Evolutionary conservation across 2,329 filamentous ascomycete genomes (phyloP).

Genomic region (Orbilia javanica): DNA sequence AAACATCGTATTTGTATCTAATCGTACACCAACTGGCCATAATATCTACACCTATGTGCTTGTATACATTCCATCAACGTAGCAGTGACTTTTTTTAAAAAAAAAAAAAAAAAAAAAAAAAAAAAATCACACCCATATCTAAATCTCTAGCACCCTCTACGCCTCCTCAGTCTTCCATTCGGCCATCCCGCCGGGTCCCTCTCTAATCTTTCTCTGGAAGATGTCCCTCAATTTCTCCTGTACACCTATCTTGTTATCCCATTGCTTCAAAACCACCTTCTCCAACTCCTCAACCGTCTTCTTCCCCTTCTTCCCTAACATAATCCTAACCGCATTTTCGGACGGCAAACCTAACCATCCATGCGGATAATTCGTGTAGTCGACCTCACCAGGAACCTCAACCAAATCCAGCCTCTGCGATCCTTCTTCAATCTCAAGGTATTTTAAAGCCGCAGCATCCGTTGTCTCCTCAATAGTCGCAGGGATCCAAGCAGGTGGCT

Average conservation of each 20-base stretch:
- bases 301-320: slow-evolving; percentile 11
- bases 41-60: neutral
- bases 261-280: slow-evolving; percentile 35
- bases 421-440: slow-evolving; percentile 73
- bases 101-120: too few species aligned
- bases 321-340: slow-evolving; percentile 68
- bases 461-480: slow-evolving; percentile 77
- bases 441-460: slow-evolving; percentile 73
- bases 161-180: slow-evolving; percentile 56
- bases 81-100: too few species aligned
- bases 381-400: slow-evolving; percentile 71
- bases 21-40: slow-evolving; percentile 4
- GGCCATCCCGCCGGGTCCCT: slow-evolving; percentile 71
- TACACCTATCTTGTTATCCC: slow-evolving; percentile 52
- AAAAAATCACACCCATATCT: neutral
- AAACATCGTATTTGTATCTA: slow-evolving; percentile 3
- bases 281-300: slow-evolving; percentile 44
- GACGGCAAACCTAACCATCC: slow-evolving; percentile 77
- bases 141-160: neutral
- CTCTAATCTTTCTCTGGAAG: slow-evolving; percentile 72
- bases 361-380: slow-evolving; percentile 82
- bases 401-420: slow-evolving; percentile 68
- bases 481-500: slow-evolving; percentile 80
- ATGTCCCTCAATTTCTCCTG: slow-evolving; percentile 68
- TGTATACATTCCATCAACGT: neutral